Base-by-base conservation (phyloP, 306 rosid species). In the Luffa aegyptiaca region DNA sequence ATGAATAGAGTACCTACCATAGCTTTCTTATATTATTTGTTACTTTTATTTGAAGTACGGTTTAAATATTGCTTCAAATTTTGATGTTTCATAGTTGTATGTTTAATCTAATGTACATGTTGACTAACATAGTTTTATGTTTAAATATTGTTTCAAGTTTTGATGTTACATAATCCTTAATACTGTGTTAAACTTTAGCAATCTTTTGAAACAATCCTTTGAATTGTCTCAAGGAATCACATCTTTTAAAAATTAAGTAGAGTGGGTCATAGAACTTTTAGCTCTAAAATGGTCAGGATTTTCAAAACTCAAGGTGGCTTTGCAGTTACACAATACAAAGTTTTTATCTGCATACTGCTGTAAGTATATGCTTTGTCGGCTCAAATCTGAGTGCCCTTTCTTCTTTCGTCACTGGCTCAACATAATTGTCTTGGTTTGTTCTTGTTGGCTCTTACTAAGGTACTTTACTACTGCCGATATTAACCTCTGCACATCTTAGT, bases 281-380 rank as follows among this genome's bases (percentile, higher is more conserved):
- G 51, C 14, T 68, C 39, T 4, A 21, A 17, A 18, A 94, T 95
- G 98, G 87, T 84, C 10, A 95, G 90, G 66, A 86, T 91, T 55
- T 72, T 89, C 75, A 93, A 90, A 75, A 92, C 91, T 64, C 87
- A 90, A 31, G 91, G 96, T 5, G 89, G 91, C 1, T 92, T 93
- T 48, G 83, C 89, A 73, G 84, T 95, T 63, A 93, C 99, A 3
- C 97, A 97, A 0, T 96, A 93, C 92, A 95, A 95, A 77, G 97
- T 95, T 57, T 91, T 97, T 13, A 80, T 93, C 36, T 95, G 99
- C 83, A 85, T 93, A 21, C 91, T 95, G 41, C 92, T 95, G 49
- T 91, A 90, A 87, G 84, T 93, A 85, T 91, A 93, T 69, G 90
- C 96, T 39, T 92, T 96, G 20, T 92, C 93, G 0, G 87, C 85